Base-by-base conservation (phyloP, 1,139 yeast species). In the Suhomyces ambrosiae region DNA sequence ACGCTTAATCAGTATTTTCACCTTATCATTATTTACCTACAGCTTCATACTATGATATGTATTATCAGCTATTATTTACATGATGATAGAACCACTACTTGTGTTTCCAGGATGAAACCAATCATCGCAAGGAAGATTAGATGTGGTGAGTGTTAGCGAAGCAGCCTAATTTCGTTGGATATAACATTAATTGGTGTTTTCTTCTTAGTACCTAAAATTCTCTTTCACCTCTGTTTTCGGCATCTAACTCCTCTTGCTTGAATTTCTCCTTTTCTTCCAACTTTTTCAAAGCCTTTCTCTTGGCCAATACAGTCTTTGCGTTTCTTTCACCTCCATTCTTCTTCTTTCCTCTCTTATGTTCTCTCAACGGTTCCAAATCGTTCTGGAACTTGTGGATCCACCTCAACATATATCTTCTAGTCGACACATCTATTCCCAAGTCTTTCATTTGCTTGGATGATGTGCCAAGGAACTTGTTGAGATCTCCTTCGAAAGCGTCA, bases 291-390 rank as follows among this genome's bases (percentile, higher is more conserved):
- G 87, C 86, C 38, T 71, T 68, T 68, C 79, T 74, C 60, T 80
- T 82, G 13, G 95, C 95, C 41, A 75, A 63, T 36, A 77, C 80
- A 30, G 84, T 82, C 55, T 75, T 79, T 44, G 85, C 75, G 52
- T 82, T 85, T 60, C 96, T 78, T 63, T 89, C 96, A 56, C 97
- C 96, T 26, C 97, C 97, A 52, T 80, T 71, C 76, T 82, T 82
- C 76, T 89, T 90, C 65, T 69, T 76, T 11, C 94, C 89, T 49
- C 71, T 62, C 52, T 76, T 76, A 49, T 79, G 75, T 54, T 80
- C 87, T 47, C 68, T 55, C 42, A 85, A 68, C 13, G 77, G 74
- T 44, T 74, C 76, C 41, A 84, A 82, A 50, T 79, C 73, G 56
- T 80, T 77, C 51, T 64, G 61, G 43, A 69, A 73, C 50, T 72